Evolutionary conservation across 805 yeast species (phyloP), one percentile per base, ranked within the genome.

Genomic region (Teunomyces tritomae): DNA sequence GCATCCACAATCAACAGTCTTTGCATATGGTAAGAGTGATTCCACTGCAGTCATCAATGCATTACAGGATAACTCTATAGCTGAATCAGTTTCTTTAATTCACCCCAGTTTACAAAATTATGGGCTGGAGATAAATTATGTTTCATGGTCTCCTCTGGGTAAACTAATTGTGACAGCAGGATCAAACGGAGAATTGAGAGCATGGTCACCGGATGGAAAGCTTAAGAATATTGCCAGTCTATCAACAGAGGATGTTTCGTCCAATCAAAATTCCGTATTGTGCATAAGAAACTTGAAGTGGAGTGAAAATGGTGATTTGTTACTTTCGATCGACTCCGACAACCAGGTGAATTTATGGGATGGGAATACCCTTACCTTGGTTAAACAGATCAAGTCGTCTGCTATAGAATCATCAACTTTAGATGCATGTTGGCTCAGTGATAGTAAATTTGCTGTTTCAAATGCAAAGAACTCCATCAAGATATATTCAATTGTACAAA

Each of bases 161-260:
- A 70, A 77, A 35, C 55, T 74, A 10, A 63, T 89, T 2, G 73
- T 85, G 10, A 85, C 91, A 0, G 86, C 84, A 2, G 75, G 83
- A 2, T 80, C 76, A 46, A 76, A 76, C 57, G 96, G 96, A 10
- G 92, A 86, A 56, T 57, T 90, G 7, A 68, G 92, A 47, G 70
- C 87, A n/a, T 90, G 96, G 96, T 77, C 83, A 8, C 72, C 79
- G 0, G 84, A 81, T 41, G 96, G 96, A 0, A 75, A 77, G 28
- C 68, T 89, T 33, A 71, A 79, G 49, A 84, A 82, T 50, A 60
- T 72, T 13, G 70, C 70, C 30, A 69, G 63, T 44, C 40, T 56
- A 1, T 41, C 47, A 8, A 33, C 39, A 14, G 54, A 46, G 13
- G 55, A 48, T 24, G 46, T 39, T 8, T 10, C 46, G 2, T 43